These are phyloP conservation scores for Fonsecaea monophora DNA, from an alignment of 2,329 filamentous ascomycete genomes.

Conservation along the genomic window DNA sequence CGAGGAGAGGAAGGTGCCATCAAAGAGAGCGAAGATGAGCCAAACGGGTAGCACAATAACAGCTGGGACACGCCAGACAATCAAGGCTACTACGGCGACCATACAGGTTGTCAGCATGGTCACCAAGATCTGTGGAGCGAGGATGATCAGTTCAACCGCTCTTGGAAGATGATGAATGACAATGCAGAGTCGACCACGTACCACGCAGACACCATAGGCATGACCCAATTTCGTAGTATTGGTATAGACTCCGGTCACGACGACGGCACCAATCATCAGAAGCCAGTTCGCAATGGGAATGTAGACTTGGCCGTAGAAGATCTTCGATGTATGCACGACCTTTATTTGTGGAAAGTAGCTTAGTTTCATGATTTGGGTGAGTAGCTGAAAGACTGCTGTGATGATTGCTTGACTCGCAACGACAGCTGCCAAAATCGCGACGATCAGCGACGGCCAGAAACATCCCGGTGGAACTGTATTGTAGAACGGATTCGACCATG, in stretches of 20 bases:
- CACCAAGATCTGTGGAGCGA: conserved; percentile 64
- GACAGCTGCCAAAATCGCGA: conserved; percentile 73
- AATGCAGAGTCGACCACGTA: neutral
- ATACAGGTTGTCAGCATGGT: conserved; percentile 67
- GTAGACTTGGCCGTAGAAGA: conserved; percentile 77
- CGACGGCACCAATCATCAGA: conserved; percentile 74
- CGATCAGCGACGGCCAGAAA: conserved; percentile 70
- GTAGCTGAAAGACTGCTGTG: conserved; percentile 73
- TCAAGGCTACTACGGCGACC: conserved; percentile 72
- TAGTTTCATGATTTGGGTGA: conserved; percentile 74
- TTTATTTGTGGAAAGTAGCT: conserved; percentile 79
- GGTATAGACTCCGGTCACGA: conserved; percentile 76
- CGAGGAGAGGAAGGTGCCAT: conserved; percentile 73
- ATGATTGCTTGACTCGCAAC: conserved; percentile 82
- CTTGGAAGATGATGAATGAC: neutral
- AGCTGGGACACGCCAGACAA: conserved; percentile 70
- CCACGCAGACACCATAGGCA: conserved; percentile 78
- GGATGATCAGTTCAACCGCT: neutral
- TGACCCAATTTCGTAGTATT: conserved; percentile 73
- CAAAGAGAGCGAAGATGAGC: conserved; percentile 69
- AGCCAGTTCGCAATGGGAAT: conserved; percentile 79
- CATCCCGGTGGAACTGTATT: conserved; percentile 71
- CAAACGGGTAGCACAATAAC: conserved; percentile 67
- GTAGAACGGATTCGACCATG: conserved; percentile 77
- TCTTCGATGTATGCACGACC: conserved; percentile 72